Evolutionary conservation across 73 alveolate genomes (phyloP), one percentile per base, ranked within the genome.

Genomic region (Breviolum minutum): DNA sequence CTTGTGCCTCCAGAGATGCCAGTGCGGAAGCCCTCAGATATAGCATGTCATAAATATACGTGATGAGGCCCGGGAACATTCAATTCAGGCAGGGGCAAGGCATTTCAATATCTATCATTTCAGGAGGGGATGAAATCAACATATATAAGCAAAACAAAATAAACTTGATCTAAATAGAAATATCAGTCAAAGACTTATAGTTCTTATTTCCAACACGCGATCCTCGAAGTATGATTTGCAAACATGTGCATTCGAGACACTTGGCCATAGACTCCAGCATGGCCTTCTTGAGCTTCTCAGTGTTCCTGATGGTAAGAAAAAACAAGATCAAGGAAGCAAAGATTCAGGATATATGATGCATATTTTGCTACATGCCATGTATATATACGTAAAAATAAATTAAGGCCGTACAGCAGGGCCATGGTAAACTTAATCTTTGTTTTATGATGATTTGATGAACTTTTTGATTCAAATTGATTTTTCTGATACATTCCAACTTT

Each of bases 1-100:
- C 83, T 60, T 73, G 83, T 2, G 83, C 83, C 32, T 73, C 83
- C 48, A 73, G 60, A 9, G 83, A 73, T 73, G 83, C 83, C 83
- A 73, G n/a, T 5, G 83, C 9, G 1, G 83, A 73, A 19, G 83
- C 83, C 83, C 83, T 73, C 54, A 73, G 32, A 14, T 32, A 24
- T 12, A 13, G 83, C 5, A 68, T 68, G 1, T 14, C n/a, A 22
- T 14, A 22, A 2, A 68, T 22, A 2, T 68, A 22, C 77, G 54
- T 40, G 54, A 40, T 40, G 54, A 3, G 54, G 54, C 54, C 54
- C 3, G 54, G 54, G 54, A 40, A 40, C 54, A 40, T 40, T 40
- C 54, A 40, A 40, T 40, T 40, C 54, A 40, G 54, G 54, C 3
- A 40, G 54, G 54, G 54, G 54, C 54, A 40, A 3, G 54, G 3